Evolutionary conservation across 805 yeast species (phyloP), one percentile per base, ranked within the genome.

Genomic region (Suhomyces sp.): DNA sequence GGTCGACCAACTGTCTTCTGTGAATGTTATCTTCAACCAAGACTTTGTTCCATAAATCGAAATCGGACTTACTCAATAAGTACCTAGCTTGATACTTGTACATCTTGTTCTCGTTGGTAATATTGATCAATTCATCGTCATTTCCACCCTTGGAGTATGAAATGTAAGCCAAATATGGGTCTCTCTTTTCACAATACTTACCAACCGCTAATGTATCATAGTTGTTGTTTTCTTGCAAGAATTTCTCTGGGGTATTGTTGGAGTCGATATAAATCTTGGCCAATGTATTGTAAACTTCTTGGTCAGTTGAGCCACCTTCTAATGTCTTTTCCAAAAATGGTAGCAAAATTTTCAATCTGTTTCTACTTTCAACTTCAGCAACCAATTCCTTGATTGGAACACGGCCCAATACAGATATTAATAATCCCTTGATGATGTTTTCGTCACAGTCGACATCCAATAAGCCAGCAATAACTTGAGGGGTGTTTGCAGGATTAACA

Each of bases 71-170:
- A 42, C 79, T 72, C 50, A 93, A 76, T 52, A 93, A 73, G 59
- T 93, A 93, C 62, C 98, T 82, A n/a, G 98, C 98, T 72, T 93
- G 98, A 66, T 93, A 91, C 64, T 93, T 93, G 76, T 85, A 93
- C 99, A 93, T 93, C 51, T 93, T 78, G 63, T 93, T 93, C 56
- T 93, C 98, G 62, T 93, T 93, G 48, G 98, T 93, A 63, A 93
- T 88, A 56, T 77, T 74, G 53, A 93, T 78, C 54, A 93, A 76
- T 61, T 93, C 98, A 39, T 73, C 82, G 60, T 93, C 96, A 53
- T 91, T 90, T 35, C 75, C 71, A 57, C 99, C 99, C 68, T 90
- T 91, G 43, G 95, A 95, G 65, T 93, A 93, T 34, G 96, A 95
- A 66, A 93, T 93, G 64, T 88, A 93, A 19, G 98, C 99, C 59